phyloP scores from a whole-genome alignment of 1,284 basidiomycete species.

The Moesziomyces aphidis region DNA sequence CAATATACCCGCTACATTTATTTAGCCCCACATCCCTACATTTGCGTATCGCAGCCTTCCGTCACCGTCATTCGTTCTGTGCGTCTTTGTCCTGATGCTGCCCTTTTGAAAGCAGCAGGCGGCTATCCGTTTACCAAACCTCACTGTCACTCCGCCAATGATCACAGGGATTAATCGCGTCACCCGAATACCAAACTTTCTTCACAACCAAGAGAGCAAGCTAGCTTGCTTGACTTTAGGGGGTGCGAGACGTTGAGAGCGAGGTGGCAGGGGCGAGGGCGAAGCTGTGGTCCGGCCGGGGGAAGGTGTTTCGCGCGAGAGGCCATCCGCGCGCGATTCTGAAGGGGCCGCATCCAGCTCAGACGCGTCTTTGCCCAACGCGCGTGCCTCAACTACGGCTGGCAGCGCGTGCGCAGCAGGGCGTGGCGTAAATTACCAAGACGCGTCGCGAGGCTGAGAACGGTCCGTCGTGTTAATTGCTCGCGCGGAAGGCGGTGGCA shows the following conservation, averaged over 20 bases:
- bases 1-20: neutral
- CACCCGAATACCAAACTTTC: no score
- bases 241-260: neutral
- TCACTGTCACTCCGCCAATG: neutral
- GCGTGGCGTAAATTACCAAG: constrained; percentile 36
- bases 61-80: no score
- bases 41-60: no score
- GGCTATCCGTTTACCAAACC: neutral
- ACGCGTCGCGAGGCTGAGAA: constrained; percentile 24
- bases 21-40: no score
- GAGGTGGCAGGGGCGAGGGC: neutral
- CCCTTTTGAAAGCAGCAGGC: no score
- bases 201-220: no score
- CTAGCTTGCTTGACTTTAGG: neutral
- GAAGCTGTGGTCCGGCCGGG: no score
- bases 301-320: constrained; percentile 4
- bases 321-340: neutral
- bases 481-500: constrained; percentile 5
- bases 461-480: constrained; percentile 42
- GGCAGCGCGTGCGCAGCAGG: neutral
- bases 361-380: neutral
- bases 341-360: neutral
- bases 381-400: no score
- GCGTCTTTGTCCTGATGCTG: no score
- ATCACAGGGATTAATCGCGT: no score